A percentile compares a stretch with the other conserved stretches of the same genome.
Evolutionary conservation across 495 filamentous ascomycete species (phyloP).

Genomic region (Hyaloscypha hepaticicola): DNA sequence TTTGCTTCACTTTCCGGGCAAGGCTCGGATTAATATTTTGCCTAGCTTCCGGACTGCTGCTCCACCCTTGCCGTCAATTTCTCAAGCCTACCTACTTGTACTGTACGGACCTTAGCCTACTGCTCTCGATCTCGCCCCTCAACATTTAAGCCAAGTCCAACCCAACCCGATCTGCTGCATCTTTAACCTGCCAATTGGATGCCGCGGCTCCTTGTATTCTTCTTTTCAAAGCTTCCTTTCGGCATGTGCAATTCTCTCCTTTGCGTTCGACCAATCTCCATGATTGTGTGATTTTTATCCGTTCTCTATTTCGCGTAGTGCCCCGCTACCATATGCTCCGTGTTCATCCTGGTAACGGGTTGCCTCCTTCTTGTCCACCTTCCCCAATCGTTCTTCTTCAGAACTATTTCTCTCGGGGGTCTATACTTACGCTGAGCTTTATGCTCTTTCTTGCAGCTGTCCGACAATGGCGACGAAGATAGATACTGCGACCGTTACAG

Average conservation of each 20-base stretch:
- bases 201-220: constrained; percentile 15
- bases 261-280: constrained; percentile 1
- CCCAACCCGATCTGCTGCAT: constrained; percentile 23
- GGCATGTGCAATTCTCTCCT: neutral
- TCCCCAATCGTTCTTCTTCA: neutral
- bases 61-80: constrained; percentile 12
- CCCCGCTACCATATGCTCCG: neutral
- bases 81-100: neutral
- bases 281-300: neutral
- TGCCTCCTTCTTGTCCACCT: constrained; percentile 9
- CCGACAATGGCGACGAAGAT: constrained; percentile 18
- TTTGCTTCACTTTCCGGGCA: constrained; percentile 3
- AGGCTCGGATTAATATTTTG: constrained; percentile 9
- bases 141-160: constrained; percentile 25
- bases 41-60: constrained; percentile 16
- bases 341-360: neutral
- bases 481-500: constrained; percentile 25
- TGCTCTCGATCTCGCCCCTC: constrained; percentile 13
- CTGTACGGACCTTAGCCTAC: too few relatives aligned
- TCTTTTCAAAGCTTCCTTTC: constrained; percentile 6
- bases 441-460: neutral
- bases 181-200: constrained; percentile 17
- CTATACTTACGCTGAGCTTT: constrained; percentile 3
- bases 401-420: neutral
- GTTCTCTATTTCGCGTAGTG: neutral